A percentile compares a stretch with the other conserved stretches of the same genome.
Evolutionary conservation across 31 red algal genomes (phyloP).

Genomic region (Asparagopsis taxiformis): DNA sequence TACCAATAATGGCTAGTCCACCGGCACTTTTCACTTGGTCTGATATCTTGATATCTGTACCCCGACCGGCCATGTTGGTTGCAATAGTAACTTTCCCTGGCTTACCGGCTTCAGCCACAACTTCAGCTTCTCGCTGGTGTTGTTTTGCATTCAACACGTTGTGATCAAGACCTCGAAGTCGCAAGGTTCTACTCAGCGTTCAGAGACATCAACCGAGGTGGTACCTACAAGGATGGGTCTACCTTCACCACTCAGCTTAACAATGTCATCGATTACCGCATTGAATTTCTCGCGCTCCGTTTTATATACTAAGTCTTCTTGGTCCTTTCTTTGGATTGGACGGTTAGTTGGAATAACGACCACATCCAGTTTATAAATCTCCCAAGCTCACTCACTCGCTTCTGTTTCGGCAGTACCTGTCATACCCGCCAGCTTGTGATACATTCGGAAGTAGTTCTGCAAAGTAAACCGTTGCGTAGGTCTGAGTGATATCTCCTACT

Average conservation of each 20-base stretch:
- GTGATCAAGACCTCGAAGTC: neutral
- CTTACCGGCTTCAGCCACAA: conserved; percentile 3
- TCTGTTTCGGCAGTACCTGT: conserved; percentile 22
- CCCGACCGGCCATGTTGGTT: conserved; percentile 16
- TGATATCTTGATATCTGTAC: conserved; percentile 20
- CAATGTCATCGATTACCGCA: neutral
- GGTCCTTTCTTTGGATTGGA: neutral
- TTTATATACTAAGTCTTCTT: conserved; percentile 15
- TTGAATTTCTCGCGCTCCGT: conserved; percentile 2
- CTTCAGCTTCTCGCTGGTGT: conserved; percentile 1
- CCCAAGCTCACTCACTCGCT: conserved; percentile 1
- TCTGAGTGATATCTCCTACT: neutral
- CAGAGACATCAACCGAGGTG: conserved; percentile 12
- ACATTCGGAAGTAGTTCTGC: conserved; percentile 5
- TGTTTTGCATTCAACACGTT: conserved; percentile 21
- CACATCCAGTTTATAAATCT: conserved; percentile 13
- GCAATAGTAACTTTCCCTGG: conserved; percentile 5
- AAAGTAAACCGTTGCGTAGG: conserved; percentile 6
- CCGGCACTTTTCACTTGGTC: conserved; percentile 39
- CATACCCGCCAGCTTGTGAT: conserved; percentile 14
- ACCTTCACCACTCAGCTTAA: conserved; percentile 6
- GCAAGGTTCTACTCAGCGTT: conserved; percentile 4
- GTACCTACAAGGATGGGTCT: conserved; percentile 20
- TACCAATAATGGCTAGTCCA: conserved; percentile 61
- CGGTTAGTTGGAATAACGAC: conserved; percentile 3